Evolutionary conservation across 768 basidiomycete species (phyloP), one percentile per base, ranked within the genome.

Genomic region (Lactarius quietus): DNA sequence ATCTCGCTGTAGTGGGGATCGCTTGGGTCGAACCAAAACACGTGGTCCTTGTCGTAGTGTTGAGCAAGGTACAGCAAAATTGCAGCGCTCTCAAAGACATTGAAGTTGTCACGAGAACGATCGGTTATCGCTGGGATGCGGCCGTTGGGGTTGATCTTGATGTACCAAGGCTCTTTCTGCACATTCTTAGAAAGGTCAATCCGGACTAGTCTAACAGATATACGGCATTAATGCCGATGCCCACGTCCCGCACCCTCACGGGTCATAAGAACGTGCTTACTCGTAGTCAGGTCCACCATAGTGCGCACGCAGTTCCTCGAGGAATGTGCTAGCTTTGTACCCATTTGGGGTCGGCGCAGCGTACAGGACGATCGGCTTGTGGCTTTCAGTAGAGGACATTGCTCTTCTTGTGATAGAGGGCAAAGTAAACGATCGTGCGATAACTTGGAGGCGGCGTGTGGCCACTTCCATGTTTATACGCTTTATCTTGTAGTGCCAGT

Each of bases 111-210:
- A 67, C 85, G 82, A 28, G 79, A 76, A 61, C 80, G 82, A 73
- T 92, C 88, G 39, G 85, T 78, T 39, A 92, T 75, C 31, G 82
- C 81, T 6, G 90, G 89, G 61, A 92, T 91, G 56, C 89, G 78
- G 39, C 87, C 87, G 67, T 88, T 90, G 8, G 87, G 89, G 73
- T 90, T 90, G 69, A 88, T 71, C 48, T 84, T 80, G 67, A 93
- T 81, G 76, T 88, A 94, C 88, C 88, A 92, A 0, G 82, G 82
- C 72, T 90, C 85, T 78, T 94, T 95, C 77, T 94, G 92, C n/a
- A 79, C 78, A 70, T 87, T 87, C 67, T 82, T 84, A 17, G 73
- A 74, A 68, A 94, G 79, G 64, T 84, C 77, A 69, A 95, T 81
- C 52, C 72, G 78, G 65, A 83, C 74, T 54, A 80, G 73, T 36